Evolutionary conservation across 768 basidiomycete genomes (phyloP), one percentile per base, ranked within the genome.

Genomic region (Suillus bovinus): DNA sequence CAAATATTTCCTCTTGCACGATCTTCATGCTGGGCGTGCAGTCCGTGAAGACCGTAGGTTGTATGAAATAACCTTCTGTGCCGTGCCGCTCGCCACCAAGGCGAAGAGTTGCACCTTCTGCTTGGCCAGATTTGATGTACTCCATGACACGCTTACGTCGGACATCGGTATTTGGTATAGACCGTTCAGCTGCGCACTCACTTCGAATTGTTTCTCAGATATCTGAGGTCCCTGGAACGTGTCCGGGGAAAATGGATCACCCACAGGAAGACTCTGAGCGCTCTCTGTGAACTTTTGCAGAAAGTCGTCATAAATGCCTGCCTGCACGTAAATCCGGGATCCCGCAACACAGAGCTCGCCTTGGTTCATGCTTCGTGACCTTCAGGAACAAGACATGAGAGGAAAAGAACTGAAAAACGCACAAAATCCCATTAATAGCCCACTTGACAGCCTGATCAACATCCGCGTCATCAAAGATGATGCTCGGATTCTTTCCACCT

Each of bases 141-240:
- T 72, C 76, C 83, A 92, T 85, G 63, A 94, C 83, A 59, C 89
- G 87, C 88, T 90, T 91, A 70, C 91, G 92, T 74, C 95, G 94
- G 31, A 76, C 74, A 91, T 92, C 36, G 91, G 93, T 34, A 93
- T 85, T 89, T 93, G 64, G 5, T 33, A n/a, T 36, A 62, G 47
- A 39, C 47, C 56, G 63, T 22, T 44, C 33, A 20, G 7, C 39
- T 52, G 24, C n/a, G 5, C 10, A 77, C 85, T 63, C 54, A 90
- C 89, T 65, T 90, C 82, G 69, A 80, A 91, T 70, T 94, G 93
- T 47, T 79, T 72, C 72, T 93, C 78, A 1, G 89, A 91, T 34
- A 91, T 88, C 72, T 91, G 86, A 0, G 93, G 93, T 22, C 93
- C 93, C 66, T 92, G 90, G 72, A 84, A 82, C 34, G 82, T 82